A percentile compares a stretch with the other conserved stretches of the same genome.
These are phyloP conservation scores for Blastobotrys persicus DNA, from an alignment of 1,139 yeast genomes.

Conservation along the genomic window DNA sequence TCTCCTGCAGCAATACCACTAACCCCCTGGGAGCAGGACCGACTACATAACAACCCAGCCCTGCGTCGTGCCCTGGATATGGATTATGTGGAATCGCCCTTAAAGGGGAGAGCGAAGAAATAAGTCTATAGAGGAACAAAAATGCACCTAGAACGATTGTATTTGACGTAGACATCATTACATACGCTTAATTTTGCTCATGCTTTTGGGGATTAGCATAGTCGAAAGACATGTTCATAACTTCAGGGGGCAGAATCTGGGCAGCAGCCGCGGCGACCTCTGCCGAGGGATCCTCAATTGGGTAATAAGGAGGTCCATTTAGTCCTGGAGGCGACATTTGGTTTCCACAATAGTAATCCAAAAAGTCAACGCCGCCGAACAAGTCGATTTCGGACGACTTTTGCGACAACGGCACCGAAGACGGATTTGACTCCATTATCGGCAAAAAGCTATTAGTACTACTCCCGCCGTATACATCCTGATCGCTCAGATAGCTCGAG, in stretches of 20 bases:
- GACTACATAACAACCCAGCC: constrained; percentile 20
- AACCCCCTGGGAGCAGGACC: constrained; percentile 32
- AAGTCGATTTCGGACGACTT: constrained; percentile 3
- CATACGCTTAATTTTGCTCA: neutral
- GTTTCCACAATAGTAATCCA: neutral
- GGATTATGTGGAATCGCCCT: constrained; percentile 6
- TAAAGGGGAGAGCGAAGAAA: neutral
- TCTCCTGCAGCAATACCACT: constrained; percentile 12
- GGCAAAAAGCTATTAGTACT: neutral
- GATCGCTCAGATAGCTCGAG: neutral
- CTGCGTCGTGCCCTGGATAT: constrained; percentile 14
- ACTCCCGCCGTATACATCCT: neutral
- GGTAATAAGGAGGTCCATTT: neutral
- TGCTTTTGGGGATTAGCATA: neutral
- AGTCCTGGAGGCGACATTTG: neutral
- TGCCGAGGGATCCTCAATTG: constrained; percentile 1
- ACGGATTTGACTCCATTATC: neutral
- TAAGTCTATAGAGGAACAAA: no score
- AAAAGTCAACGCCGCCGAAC: constrained; percentile 5
- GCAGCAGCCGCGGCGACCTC: constrained; percentile 8
- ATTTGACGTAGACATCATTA: neutral
- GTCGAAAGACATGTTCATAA: neutral
- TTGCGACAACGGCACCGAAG: neutral
- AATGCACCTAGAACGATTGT: neutral
- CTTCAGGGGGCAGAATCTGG: constrained; percentile 1